Base-by-base conservation (phyloP, 1,284 basidiomycete species). In the Naganishia cerealis region DNA sequence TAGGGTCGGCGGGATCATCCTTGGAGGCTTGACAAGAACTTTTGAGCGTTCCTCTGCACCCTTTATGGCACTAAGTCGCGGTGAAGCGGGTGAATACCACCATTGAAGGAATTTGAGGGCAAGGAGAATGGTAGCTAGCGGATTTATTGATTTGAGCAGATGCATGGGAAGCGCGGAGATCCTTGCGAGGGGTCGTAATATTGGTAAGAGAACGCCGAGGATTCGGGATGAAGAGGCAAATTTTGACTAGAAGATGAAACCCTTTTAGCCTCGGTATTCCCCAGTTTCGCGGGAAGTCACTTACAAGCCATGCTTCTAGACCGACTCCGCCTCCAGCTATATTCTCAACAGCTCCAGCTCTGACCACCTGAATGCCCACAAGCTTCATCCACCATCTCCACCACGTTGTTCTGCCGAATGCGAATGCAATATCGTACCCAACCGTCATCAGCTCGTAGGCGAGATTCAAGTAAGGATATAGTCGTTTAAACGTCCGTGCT, bases 31-130 rank as follows among this genome's bases (percentile, higher is more conserved):
- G 10, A 57, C 56, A 39, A 55, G 78, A 76, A 33, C 77, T 73
- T 16, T 77, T 74, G 12, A 78, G 76, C 59, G 68, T 76, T 67
- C 74, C 75, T 50, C 65, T 78, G 55, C 43, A 16, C 29, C 46
- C 40, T 59, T 63, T 15, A 54, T 43, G n/a, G 62, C 43, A 7
- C 15, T 43, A 10, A 52, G n/a, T 15, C 62, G 33, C n/a, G 94
- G 94, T 2, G 94, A 97, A 38, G 87, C 86, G 10, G 94, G 91
- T 18, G 93, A 95, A 80, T 98, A 99, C 94, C 96, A 99, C 94
- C 96, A 99, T 81, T 99, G 94, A 39, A 97, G 84, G 80, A 99
- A 95, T 80, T 96, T 97, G 83, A 99, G 86, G 78, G 93, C 90
- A 79, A 99, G 96, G 70, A 99, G 94, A 42, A 92, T 88, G 3